A percentile compares a stretch with the other conserved stretches of the same genome.
Conservation (phyloP, 73 alveolate genomes). For the Urostyla sp. region DNA sequence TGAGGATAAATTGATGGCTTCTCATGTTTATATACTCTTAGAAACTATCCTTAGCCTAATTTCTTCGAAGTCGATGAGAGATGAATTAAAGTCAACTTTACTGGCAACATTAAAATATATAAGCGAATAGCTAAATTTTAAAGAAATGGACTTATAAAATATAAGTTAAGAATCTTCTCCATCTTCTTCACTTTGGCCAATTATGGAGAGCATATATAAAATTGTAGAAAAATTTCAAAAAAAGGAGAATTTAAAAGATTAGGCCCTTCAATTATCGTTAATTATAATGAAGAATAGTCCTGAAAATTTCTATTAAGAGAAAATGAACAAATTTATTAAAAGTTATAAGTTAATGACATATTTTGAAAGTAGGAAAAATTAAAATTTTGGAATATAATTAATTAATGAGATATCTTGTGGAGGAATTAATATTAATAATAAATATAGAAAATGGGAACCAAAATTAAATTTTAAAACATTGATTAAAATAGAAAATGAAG, state of each 20-base stretch:
- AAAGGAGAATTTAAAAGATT: conserved; percentile 36
- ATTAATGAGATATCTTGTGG: conserved; percentile 24
- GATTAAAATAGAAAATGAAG: neutral
- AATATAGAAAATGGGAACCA: conserved; percentile 49
- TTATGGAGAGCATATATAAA: conserved; percentile 15
- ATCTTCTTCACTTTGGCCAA: conserved; percentile 46
- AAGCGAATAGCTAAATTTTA: conserved; percentile 22
- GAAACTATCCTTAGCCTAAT: neutral
- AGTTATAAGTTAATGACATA: conserved; percentile 13
- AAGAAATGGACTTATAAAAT: conserved; percentile 35
- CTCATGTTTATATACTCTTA: conserved; percentile 43
- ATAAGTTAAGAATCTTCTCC: conserved; percentile 31
- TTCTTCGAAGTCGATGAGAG: conserved; percentile 10
- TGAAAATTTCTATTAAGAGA: conserved; percentile 7
- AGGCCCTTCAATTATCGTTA: conserved; percentile 27
- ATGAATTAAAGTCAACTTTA: conserved; percentile 25
- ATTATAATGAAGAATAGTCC: conserved; percentile 35
- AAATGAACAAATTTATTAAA: conserved; percentile 12
- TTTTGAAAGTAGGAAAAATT: conserved; percentile 34
- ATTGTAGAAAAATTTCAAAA: conserved; percentile 22
- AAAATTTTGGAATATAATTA: conserved; percentile 2
- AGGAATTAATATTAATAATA: neutral
- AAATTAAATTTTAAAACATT: conserved; percentile 2
- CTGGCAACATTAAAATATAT: conserved; percentile 19
- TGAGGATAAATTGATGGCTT: conserved; percentile 23